These are phyloP conservation scores for Prunus mongolica DNA, from an alignment of 306 rosid species.

Conservation along the genomic window DNA sequence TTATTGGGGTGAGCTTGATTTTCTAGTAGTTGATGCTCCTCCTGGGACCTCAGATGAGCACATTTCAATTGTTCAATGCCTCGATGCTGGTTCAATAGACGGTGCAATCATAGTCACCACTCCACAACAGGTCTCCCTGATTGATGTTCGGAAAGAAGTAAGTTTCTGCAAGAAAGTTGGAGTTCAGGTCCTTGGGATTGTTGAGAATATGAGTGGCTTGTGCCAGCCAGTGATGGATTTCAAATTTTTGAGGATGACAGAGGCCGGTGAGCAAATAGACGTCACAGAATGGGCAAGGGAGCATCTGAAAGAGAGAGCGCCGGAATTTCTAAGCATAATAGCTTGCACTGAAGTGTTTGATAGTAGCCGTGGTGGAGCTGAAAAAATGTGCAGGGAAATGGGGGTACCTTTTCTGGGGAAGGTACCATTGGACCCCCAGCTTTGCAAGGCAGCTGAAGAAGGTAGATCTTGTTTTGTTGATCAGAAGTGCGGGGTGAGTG, in stretches of 20 bases:
- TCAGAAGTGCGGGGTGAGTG: slow-evolving; percentile 54
- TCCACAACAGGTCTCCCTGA: slow-evolving; percentile 86
- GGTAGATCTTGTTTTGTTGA: slow-evolving; percentile 82
- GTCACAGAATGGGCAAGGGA: slow-evolving; percentile 63
- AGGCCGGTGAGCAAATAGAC: slow-evolving; percentile 62
- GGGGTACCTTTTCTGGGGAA: slow-evolving; percentile 81
- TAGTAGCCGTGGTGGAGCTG: slow-evolving; percentile 81
- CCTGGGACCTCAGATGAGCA: slow-evolving; percentile 98
- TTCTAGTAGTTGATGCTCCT: slow-evolving; percentile 89
- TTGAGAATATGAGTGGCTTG: slow-evolving; percentile 92
- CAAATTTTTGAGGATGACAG: slow-evolving; percentile 51
- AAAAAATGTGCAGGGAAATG: slow-evolving; percentile 74
- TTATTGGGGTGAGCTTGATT: slow-evolving; percentile 90
- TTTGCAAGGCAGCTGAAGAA: slow-evolving; percentile 91
- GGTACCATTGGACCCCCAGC: slow-evolving; percentile 89
- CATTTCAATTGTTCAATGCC: slow-evolving; percentile 78
- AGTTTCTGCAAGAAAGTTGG: slow-evolving; percentile 86
- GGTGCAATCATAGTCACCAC: slow-evolving; percentile 95
- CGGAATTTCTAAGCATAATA: slow-evolving; percentile 52
- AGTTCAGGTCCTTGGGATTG: slow-evolving; percentile 75
- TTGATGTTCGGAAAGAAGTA: slow-evolving; percentile 86
- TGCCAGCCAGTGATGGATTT: slow-evolving; percentile 59
- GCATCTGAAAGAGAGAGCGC: slow-evolving; percentile 60
- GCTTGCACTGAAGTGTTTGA: slow-evolving; percentile 83
- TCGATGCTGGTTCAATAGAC: slow-evolving; percentile 64